Percentiles rank a stretch among this genome's conserved stretches.
Evolutionary conservation across 345 rosid genomes (phyloP).

Genomic region (Sisymbrium irio): DNA sequence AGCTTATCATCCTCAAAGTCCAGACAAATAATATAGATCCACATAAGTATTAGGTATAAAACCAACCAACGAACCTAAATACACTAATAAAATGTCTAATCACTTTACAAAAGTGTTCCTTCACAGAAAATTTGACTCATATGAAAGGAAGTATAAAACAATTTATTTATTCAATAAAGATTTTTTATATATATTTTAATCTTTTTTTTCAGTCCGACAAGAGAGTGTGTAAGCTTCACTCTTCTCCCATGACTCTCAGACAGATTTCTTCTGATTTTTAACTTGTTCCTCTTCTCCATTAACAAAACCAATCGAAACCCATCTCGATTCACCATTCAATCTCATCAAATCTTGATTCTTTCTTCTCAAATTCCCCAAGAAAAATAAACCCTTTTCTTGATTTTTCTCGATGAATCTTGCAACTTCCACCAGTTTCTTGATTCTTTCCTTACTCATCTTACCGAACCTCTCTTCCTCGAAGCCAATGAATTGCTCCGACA

Average conservation of each 20-base stretch:
- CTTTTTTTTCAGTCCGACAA: conserved; percentile 28
- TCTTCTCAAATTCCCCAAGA: background rate
- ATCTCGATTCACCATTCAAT: conserved; percentile 5
- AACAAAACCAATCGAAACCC: conserved; percentile 16
- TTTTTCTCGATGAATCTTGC: conserved; percentile 41
- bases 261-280: conserved; percentile 4
- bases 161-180: background rate
- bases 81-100: conserved; percentile 1
- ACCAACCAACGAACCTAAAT: background rate
- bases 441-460: conserved; percentile 20
- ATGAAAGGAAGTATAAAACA: background rate
- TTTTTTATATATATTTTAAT: background rate
- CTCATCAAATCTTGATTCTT: conserved; percentile 2
- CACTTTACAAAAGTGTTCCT: background rate
- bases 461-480: conserved; percentile 39
- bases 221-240: conserved; percentile 37
- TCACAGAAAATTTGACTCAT: background rate
- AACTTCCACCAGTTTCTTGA: conserved; percentile 24
- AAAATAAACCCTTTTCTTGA: background rate
- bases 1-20: background rate
- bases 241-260: conserved; percentile 22
- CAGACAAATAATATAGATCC: background rate
- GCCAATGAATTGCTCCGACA: conserved; percentile 84
- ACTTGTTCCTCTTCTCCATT: conserved; percentile 18
- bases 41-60: background rate